Conservation (phyloP, 202 grass and related monocot genomes). For the Zoysia matrella region DNA sequence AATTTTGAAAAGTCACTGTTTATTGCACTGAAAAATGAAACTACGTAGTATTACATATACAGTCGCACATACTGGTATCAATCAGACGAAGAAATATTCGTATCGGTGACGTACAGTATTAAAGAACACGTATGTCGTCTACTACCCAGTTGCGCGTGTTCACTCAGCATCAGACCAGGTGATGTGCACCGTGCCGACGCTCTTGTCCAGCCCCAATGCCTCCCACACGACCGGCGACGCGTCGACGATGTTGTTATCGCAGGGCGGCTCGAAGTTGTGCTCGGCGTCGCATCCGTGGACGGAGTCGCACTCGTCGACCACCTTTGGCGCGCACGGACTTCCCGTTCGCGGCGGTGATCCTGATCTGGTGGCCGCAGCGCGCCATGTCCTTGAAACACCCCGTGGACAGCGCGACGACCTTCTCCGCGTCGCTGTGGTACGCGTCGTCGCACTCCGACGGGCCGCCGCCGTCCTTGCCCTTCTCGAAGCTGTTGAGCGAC, state of each 20-base stretch:
- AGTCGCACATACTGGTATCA: too few species aligned
- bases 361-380: conserved; percentile 34
- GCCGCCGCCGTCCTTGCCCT: conserved; percentile 57
- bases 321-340: conserved; percentile 45
- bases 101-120: too few species aligned
- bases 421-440: conserved; percentile 57
- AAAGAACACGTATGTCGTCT: too few species aligned
- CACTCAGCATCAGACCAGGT: conserved; percentile 49
- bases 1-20: too few species aligned
- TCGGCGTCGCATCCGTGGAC: conserved; percentile 52
- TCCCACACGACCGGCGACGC: conserved; percentile 54
- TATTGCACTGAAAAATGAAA: too few species aligned
- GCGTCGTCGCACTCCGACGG: conserved; percentile 56
- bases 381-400: conserved; percentile 52
- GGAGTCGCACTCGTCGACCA: conserved; percentile 74
- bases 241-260: conserved; percentile 53
- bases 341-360: conserved; percentile 40
- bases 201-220: conserved; percentile 41
- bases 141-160: too few species aligned
- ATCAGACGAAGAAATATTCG: too few species aligned
- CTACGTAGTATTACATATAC: too few species aligned
- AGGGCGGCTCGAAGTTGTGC: conserved; percentile 56
- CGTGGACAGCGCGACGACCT: conserved; percentile 56
- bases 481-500: conserved; percentile 53
- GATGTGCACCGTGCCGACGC: conserved; percentile 33